Evolutionary conservation across 2,329 filamentous ascomycete genomes (phyloP), one percentile per base, ranked within the genome.

Genomic region (Ceratocystis cacaofunesta): DNA sequence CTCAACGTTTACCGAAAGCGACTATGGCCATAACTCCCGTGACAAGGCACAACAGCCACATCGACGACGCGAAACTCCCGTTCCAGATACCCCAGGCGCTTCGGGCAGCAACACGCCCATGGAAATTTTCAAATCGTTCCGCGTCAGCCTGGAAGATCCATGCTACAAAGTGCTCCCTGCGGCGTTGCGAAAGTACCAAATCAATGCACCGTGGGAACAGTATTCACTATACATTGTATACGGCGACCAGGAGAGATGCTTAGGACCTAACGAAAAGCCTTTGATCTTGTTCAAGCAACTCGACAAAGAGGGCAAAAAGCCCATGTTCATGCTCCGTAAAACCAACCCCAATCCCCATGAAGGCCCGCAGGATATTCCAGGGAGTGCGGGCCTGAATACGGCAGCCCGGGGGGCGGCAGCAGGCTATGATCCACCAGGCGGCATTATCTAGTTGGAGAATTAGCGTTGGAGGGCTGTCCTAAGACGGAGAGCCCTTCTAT

Each of bases 81-180:
- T 10, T n/a, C 82, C 82, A 1, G 83, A 86, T 68, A 85, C 83
- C 0, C 82, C 83, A 0, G 63, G 50, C 17, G 55, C 55, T n/a
- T 64, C 62, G 6, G 62, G 65, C 2, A 79, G 78, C 71, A 81
- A 81, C 67, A 78, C 81, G 12, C 84, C 83, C 1, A 92, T 96
- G 67, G 94, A 99, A 75, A 96, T 99, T 67, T 97, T 97, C 85
- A 99, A 99, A 75, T 95, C 90, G 1, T 99, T 99, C 82, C 87
- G 92, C 48, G 94, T 99, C 68, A 94, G 89, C 73, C 95, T 97
- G 83, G 94, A 99, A 70, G 94, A 99, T 72, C 94, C 94, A 2
- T 99, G 94, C 77, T 89, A 96, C 78, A 96, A 96, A 74, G 94
- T 99, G 32, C 81, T 99, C 1, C 94, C 94, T 1, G 94, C 95